Base-by-base conservation (phyloP, 2,329 filamentous ascomycete genomes). In the Gaeumannomyces sp. region DNA sequence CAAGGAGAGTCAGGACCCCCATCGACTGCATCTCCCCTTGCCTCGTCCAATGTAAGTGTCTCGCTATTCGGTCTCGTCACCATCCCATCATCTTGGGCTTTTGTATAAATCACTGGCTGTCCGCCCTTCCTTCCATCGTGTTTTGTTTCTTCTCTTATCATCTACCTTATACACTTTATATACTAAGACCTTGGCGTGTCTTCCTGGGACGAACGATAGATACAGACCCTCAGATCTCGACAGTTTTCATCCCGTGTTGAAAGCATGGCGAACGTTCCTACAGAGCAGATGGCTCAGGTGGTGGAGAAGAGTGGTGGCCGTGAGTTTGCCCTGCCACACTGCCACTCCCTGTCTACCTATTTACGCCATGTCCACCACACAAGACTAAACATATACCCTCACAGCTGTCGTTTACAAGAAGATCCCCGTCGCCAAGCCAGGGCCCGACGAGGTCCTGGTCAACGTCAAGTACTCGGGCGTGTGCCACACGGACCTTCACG, bases 281-380 rank as follows among this genome's bases (percentile, higher is more conserved):
- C 83, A 62, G 88, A 88, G 77, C 94, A 98, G 82, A 96, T 90
- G 92, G 94, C 94, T 63, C 91, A 95, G 79, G 91, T 98, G 71
- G 83, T 95, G 72, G 91, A 96, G 78, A 85, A 92, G 83, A 88
- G 84, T 65, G 92, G 91, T 70, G 89, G 88, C 65, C 85, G 88
- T 81, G 81, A 73, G 85, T 80, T n/a, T 56, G 75, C n/a, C 70
- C 74, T 31, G 22, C 16, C 53, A 59, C 2, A 61, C 77, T 77
- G 67, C 72, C 77, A 58, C 58, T 59, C 38, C 38, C 38, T 33
- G 13, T 25, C 27, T 16, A 60, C 28, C 53, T n/a, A 35, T 13
- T 10, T 35, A 13, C 7, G 11, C 11, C 45, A n/a, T n/a, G 28
- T 53, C 16, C 28, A 29, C 38, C 33, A 59, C 59, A 29, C 53